A percentile compares a stretch with the other conserved stretches of the same genome.
phyloP scores from a whole-genome alignment of 345 rosid genomes.

The Balakata baccata region DNA sequence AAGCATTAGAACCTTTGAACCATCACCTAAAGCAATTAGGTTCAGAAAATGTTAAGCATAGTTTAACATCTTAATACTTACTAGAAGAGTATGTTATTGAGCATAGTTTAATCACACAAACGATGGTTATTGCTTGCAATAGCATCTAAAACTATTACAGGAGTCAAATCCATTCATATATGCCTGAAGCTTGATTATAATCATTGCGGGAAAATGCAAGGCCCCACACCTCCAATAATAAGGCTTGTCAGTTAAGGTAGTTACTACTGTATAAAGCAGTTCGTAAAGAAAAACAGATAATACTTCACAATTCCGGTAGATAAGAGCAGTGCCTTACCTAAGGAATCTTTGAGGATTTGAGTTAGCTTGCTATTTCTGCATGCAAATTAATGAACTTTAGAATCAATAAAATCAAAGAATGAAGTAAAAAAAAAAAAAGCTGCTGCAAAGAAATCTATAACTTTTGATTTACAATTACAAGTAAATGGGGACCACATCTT shows the following conservation, averaged over 20 bases:
- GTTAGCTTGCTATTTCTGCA: slow-evolving; percentile 98
- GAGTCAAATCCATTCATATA: neutral
- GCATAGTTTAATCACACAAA: neutral
- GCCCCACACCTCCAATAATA: neutral
- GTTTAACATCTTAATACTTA: neutral
- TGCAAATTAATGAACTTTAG: slow-evolving; percentile 17
- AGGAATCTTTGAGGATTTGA: slow-evolving; percentile 90
- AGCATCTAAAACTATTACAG: neutral
- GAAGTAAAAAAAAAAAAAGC: slow-evolving; percentile 20
- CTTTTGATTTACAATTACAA: neutral
- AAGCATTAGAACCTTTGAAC: slow-evolving; percentile 87
- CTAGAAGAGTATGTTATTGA: neutral
- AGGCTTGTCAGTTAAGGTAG: neutral
- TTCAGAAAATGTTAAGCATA: slow-evolving; percentile 5
- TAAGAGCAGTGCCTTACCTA: slow-evolving; percentile 47
- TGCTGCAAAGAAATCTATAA: slow-evolving; percentile 6
- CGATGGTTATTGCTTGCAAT: neutral
- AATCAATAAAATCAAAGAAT: neutral
- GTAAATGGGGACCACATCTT: slow-evolving; percentile 19
- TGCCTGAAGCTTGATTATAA: neutral
- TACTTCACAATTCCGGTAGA: slow-evolving; percentile 6
- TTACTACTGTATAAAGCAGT: neutral
- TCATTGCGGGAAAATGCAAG: neutral
- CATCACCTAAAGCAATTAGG: slow-evolving; percentile 43
- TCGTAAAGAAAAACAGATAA: neutral